phyloP scores from a whole-genome alignment of 1,284 basidiomycete species.

The Pyrrhoderma lamaoense region DNA sequence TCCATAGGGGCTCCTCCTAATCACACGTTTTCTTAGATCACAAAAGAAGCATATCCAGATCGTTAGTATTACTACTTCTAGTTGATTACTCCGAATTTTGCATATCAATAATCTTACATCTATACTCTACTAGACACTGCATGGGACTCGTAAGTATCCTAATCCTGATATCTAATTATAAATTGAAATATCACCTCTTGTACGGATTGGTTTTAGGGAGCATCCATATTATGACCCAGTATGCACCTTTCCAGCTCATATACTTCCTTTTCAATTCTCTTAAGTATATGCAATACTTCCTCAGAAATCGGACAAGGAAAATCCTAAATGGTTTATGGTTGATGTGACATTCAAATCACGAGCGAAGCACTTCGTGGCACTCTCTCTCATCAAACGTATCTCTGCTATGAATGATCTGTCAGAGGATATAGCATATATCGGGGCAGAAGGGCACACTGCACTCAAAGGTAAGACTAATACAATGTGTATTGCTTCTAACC shows the following conservation, averaged over 20 bases:
- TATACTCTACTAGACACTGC: slow-evolving; percentile 60
- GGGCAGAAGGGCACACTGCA: slow-evolving; percentile 47
- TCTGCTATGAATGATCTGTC: slow-evolving; percentile 31
- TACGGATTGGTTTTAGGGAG: slow-evolving; percentile 36
- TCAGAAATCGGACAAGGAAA: slow-evolving; percentile 67
- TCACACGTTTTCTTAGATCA: slow-evolving; percentile 41
- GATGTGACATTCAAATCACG: slow-evolving; percentile 69
- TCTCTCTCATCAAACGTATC: slow-evolving; percentile 68
- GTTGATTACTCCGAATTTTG: slow-evolving; percentile 8
- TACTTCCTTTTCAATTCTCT: neutral
- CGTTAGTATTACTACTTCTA: slow-evolving; percentile 53
- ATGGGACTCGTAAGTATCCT: slow-evolving; percentile 66
- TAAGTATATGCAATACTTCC: slow-evolving; percentile 9
- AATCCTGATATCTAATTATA: slow-evolving; percentile 9
- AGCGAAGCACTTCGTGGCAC: slow-evolving; percentile 69
- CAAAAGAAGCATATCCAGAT: slow-evolving; percentile 84
- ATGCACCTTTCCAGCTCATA: slow-evolving; percentile 22
- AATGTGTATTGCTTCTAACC: neutral
- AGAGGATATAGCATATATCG: slow-evolving; percentile 59
- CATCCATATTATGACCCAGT: slow-evolving; percentile 90
- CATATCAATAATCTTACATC: slow-evolving; percentile 8
- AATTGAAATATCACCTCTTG: slow-evolving; percentile 3
- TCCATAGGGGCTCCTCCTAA: slow-evolving; percentile 8
- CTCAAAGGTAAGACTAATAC: slow-evolving; percentile 46
- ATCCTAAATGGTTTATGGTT: slow-evolving; percentile 93